Base-by-base conservation (phyloP, 352 stramenopile genomes). In the Globisporangium uncinulatum region DNA sequence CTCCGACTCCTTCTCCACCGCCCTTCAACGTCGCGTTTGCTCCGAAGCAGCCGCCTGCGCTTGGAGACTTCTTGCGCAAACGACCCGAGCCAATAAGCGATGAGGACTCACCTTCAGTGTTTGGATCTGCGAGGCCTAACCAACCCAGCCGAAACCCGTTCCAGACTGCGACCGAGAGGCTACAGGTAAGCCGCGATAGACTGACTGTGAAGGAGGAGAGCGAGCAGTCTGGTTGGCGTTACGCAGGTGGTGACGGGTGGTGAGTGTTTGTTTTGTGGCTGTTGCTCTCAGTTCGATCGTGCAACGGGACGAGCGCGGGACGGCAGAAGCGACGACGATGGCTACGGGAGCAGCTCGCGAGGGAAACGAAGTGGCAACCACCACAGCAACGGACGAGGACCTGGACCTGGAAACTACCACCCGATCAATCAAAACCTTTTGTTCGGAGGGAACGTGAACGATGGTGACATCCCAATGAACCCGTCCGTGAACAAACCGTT, bases 371-470 rank as follows among this genome's bases (percentile, higher is more conserved):
- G 24, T 19, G 32, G 31, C n/a, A 56, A 62, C 43, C 65, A 70
- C 32, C 8, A 20, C 36, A 34, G 20, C 15, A 54, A 62, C 41
- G 66, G 73, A 29, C 57, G 69, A 29, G 71, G 60, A 14, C 58
- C 70, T 50, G 65, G 73, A 39, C 63, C 63, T 44, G 70, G 76
- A 8, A 63, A 66, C 3, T 93, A 90, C 55, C 83, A 93, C 43
- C 83, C 83, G 31, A 82, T 92, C 43, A 92, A 93, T 29, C 76
- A 81, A 36, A 69, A 90, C 37, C 51, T 92, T 15, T 59, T 93
- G 7, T 69, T 93, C 39, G 73, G 75, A 32, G 74, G 74, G 11
- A 55, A 54, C n/a, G 49, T 55, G 13, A 54, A 59, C 49, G 32
- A 44, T 19, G 20, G 42, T 52, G 47, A 48, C 56, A 63, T 13